A percentile compares a stretch with the other conserved stretches of the same genome.
These are phyloP conservation scores for Epithemia pelagica DNA, from an alignment of 108 stramenopile species.

Conservation along the genomic window DNA sequence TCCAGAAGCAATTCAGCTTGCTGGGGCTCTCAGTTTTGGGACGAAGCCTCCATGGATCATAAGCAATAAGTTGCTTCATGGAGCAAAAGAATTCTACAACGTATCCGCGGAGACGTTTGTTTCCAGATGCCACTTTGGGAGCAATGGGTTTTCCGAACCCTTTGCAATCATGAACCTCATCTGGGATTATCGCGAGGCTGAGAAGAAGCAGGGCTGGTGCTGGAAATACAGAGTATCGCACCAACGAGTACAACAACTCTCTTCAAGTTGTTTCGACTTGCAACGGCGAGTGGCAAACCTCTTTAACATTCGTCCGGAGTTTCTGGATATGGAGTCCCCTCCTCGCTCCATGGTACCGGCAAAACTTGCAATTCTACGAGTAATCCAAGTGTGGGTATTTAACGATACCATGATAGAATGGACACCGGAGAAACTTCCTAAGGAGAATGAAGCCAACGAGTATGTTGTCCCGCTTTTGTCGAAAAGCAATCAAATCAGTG, in stretches of 20 bases:
- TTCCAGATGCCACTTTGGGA: constrained; percentile 59
- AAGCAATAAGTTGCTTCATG: constrained; percentile 58
- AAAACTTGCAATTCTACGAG: constrained; percentile 52
- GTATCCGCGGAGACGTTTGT: constrained; percentile 40
- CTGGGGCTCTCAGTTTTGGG: constrained; percentile 56
- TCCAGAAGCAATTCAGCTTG: constrained; percentile 75
- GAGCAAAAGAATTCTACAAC: constrained; percentile 43
- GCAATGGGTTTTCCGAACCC: constrained; percentile 75
- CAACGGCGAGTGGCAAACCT: constrained; percentile 53
- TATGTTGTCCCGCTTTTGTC: background rate
- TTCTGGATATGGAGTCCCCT: constrained; percentile 37
- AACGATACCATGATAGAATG: constrained; percentile 57
- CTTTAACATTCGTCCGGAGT: constrained; percentile 26
- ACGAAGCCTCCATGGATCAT: constrained; percentile 76
- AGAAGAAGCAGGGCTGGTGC: constrained; percentile 32
- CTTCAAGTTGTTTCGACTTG: constrained; percentile 41
- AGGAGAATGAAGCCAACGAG: background rate
- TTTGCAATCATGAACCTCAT: constrained; percentile 62
- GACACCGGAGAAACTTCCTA: background rate
- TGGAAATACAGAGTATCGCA: constrained; percentile 31
- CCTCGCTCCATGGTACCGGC: constrained; percentile 44
- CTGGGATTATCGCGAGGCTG: constrained; percentile 35
- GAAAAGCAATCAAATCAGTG: constrained; percentile 7
- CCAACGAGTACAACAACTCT: constrained; percentile 39
- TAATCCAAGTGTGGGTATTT: constrained; percentile 73